Conservation (phyloP, 306 rosid genomes). For the Luffa acutangula region DNA sequence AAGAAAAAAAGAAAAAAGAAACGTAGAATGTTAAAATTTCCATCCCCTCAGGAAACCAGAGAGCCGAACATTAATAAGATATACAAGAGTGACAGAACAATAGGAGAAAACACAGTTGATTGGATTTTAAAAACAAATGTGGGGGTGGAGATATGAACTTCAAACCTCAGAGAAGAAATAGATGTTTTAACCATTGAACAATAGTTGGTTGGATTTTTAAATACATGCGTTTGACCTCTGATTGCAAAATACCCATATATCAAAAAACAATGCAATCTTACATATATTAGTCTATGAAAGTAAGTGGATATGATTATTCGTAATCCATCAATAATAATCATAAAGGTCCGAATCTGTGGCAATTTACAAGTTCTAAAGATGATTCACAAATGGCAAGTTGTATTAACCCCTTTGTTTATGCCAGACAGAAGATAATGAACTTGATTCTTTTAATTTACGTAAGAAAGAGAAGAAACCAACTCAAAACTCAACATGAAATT, state of each 20-base stretch:
- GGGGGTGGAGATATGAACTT: neutral
- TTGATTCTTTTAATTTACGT: neutral
- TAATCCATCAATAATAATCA: neutral
- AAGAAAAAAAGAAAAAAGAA: constrained; percentile 11
- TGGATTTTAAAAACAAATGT: neutral
- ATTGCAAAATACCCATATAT: neutral
- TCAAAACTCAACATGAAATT: neutral
- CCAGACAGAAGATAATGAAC: neutral
- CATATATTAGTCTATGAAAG: neutral
- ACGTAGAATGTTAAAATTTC: neutral
- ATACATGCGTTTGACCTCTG: neutral
- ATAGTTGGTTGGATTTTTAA: neutral
- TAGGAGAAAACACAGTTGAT: neutral
- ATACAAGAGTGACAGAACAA: neutral
- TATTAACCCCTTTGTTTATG: neutral
- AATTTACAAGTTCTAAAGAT: neutral
- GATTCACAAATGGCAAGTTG: neutral
- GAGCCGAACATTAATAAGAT: neutral
- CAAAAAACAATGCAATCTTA: neutral
- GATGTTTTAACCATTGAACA: neutral
- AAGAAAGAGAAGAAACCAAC: neutral
- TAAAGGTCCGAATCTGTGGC: neutral
- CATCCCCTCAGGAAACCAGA: neutral
- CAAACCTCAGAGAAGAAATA: neutral
- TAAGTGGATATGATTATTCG: neutral